Conservation (phyloP, 164 flowering plant genomes). For the Magnolia officinalis region DNA sequence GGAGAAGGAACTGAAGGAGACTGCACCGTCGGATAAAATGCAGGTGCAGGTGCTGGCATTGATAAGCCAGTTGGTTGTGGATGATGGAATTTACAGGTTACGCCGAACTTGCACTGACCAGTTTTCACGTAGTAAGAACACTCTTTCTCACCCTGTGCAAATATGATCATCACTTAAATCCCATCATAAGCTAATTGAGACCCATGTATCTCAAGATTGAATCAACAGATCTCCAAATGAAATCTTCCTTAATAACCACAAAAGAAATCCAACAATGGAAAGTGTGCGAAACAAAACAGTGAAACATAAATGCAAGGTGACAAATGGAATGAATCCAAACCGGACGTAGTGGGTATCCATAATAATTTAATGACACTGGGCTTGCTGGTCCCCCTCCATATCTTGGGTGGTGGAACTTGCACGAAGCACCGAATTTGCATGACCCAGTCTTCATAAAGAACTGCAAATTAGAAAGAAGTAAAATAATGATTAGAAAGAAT, state of each 20-base stretch:
- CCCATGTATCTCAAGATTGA: background rate
- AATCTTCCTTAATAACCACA: background rate
- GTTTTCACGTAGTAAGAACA: slow-evolving; percentile 86
- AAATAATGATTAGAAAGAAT: slow-evolving; percentile 3
- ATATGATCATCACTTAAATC: background rate
- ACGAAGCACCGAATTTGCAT: slow-evolving; percentile 89
- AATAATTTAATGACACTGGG: slow-evolving; percentile 55
- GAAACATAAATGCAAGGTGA: background rate
- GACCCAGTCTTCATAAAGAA: slow-evolving; percentile 82
- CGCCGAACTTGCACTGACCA: slow-evolving; percentile 90
- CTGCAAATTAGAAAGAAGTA: slow-evolving; percentile 37
- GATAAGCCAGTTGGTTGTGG: slow-evolving; percentile 57
- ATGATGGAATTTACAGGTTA: slow-evolving; percentile 93
- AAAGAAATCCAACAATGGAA: background rate
- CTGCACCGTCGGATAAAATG: slow-evolving; percentile 54
- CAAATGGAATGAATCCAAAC: slow-evolving; percentile 35
- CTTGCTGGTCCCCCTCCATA: slow-evolving; percentile 51
- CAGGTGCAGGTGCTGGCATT: slow-evolving; percentile 42
- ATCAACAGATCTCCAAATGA: background rate
- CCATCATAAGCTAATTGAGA: background rate
- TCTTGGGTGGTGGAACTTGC: slow-evolving; percentile 95
- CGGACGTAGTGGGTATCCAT: slow-evolving; percentile 88
- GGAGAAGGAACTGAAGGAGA: slow-evolving; percentile 54
- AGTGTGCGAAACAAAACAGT: background rate
- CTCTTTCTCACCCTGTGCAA: slow-evolving; percentile 82